phyloP scores from a whole-genome alignment of 1,284 basidiomycete genomes.

The Malassezia cuniculi region DNA sequence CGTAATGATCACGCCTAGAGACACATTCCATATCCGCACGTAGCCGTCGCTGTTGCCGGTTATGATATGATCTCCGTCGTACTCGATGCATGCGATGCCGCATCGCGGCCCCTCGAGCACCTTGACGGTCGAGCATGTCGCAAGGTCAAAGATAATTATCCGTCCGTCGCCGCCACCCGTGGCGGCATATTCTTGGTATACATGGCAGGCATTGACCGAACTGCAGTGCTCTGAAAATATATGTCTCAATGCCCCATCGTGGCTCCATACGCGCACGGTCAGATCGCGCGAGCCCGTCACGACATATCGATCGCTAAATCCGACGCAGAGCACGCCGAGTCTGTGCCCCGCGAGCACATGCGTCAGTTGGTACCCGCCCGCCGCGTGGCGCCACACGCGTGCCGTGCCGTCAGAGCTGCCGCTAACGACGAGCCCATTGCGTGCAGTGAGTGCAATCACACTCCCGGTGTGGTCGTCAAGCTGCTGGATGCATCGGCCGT shows the following conservation, averaged over 20 bases:
- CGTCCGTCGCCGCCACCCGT: constrained; percentile 8
- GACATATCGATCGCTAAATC: constrained; percentile 2
- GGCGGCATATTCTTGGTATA: constrained; percentile 3
- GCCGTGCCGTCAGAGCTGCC: constrained; percentile 12
- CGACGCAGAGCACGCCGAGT: background rate
- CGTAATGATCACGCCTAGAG: background rate
- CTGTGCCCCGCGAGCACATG: too few species aligned
- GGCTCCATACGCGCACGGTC: constrained; percentile 11
- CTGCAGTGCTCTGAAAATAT: constrained; percentile 1
- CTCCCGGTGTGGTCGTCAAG: too few species aligned
- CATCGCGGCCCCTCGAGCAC: background rate
- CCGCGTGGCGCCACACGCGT: constrained; percentile 1
- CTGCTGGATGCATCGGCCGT: too few species aligned
- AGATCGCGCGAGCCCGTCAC: constrained; percentile 11
- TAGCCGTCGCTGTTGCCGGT: constrained; percentile 9
- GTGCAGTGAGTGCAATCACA: too few species aligned
- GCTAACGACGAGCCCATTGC: constrained; percentile 5
- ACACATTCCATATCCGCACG: constrained; percentile 4
- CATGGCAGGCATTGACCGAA: constrained; percentile 8
- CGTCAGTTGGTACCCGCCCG: too few species aligned
- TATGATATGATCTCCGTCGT: background rate
- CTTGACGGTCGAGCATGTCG: background rate
- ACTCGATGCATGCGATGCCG: constrained; percentile 4
- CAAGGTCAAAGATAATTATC: constrained; percentile 1
- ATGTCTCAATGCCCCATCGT: background rate